These are phyloP conservation scores for Aspergillus homomorphus DNA, from an alignment of 495 filamentous ascomycete species.

Conservation along the genomic window DNA sequence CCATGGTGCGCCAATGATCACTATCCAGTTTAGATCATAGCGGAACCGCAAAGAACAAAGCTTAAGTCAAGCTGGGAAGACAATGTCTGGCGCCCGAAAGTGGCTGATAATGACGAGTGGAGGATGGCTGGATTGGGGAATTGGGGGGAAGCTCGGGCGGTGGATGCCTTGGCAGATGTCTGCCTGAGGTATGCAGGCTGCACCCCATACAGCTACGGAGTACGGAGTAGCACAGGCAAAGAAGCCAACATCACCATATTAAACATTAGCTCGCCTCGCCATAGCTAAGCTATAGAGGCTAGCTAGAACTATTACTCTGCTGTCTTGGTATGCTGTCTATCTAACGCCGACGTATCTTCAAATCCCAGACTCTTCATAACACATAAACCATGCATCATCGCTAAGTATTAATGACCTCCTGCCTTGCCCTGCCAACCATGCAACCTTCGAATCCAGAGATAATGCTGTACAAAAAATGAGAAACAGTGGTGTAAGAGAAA, in stretches of 20 bases:
- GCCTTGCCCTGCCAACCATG: not conserved
- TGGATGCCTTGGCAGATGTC: slow-evolving; percentile 15
- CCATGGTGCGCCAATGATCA: slow-evolving; percentile 46
- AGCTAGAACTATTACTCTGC: not conserved
- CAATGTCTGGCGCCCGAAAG: slow-evolving; percentile 4
- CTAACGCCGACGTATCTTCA: not conserved
- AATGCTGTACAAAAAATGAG: slow-evolving; percentile 2
- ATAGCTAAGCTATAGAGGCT: not conserved
- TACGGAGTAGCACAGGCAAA: too few species aligned
- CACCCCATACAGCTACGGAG: too few species aligned
- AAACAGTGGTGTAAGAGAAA: not conserved
- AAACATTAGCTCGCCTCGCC: not conserved
- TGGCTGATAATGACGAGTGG: slow-evolving; percentile 15
- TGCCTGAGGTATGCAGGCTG: too few species aligned
- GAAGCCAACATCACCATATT: too few species aligned
- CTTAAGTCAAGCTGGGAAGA: slow-evolving; percentile 12
- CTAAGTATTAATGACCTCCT: slow-evolving; percentile 6
- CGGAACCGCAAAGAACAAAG: slow-evolving; percentile 15
- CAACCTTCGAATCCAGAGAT: not conserved
- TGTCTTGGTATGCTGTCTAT: not conserved
- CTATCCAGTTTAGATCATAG: slow-evolving; percentile 34
- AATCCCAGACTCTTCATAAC: not conserved
- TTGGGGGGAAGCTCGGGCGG: slow-evolving; percentile 11
- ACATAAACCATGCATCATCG: slow-evolving; percentile 3
- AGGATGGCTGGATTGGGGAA: not conserved